phyloP scores from a whole-genome alignment of 305 asterid species.

The Plantago rigida region DNA sequence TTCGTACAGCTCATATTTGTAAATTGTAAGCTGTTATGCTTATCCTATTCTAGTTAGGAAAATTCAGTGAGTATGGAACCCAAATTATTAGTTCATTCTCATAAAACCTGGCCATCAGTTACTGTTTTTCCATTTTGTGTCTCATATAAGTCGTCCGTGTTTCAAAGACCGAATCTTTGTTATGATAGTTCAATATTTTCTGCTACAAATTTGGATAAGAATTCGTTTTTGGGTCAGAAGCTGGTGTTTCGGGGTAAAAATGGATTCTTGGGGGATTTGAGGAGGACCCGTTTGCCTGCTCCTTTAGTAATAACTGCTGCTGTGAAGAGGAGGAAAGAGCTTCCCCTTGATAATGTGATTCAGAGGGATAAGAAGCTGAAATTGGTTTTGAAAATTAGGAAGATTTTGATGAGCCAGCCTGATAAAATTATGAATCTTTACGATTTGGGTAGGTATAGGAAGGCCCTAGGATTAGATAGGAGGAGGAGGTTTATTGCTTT shows the following conservation, averaged over 20 bases:
- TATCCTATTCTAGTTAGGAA: background rate
- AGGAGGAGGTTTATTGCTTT: slow-evolving; percentile 67
- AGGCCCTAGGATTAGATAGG: slow-evolving; percentile 50
- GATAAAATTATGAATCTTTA: slow-evolving; percentile 71
- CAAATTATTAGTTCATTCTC: slow-evolving; percentile 39
- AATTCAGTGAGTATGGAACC: slow-evolving; percentile 38
- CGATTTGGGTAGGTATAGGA: slow-evolving; percentile 72
- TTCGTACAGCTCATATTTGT: background rate
- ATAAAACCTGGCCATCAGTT: slow-evolving; percentile 37
- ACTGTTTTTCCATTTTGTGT: slow-evolving; percentile 40
- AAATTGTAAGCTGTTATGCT: background rate
- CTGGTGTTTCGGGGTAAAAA: slow-evolving; percentile 31
- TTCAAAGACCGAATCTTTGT: slow-evolving; percentile 36
- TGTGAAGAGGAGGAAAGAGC: slow-evolving; percentile 90
- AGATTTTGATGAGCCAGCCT: slow-evolving; percentile 76
- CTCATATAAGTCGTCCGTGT: slow-evolving; percentile 35
- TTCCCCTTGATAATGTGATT: slow-evolving; percentile 80
- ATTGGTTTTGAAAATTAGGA: slow-evolving; percentile 72
- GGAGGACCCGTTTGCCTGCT: slow-evolving; percentile 30
- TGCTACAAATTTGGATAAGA: slow-evolving; percentile 29
- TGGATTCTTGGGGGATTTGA: slow-evolving; percentile 27
- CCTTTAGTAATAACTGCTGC: slow-evolving; percentile 47
- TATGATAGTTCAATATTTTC: slow-evolving; percentile 27
- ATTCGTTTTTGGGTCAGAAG: slow-evolving; percentile 46
- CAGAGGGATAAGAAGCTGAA: slow-evolving; percentile 92